These are phyloP conservation scores for Russula lepida DNA, from an alignment of 768 basidiomycete species.

Conservation along the genomic window DNA sequence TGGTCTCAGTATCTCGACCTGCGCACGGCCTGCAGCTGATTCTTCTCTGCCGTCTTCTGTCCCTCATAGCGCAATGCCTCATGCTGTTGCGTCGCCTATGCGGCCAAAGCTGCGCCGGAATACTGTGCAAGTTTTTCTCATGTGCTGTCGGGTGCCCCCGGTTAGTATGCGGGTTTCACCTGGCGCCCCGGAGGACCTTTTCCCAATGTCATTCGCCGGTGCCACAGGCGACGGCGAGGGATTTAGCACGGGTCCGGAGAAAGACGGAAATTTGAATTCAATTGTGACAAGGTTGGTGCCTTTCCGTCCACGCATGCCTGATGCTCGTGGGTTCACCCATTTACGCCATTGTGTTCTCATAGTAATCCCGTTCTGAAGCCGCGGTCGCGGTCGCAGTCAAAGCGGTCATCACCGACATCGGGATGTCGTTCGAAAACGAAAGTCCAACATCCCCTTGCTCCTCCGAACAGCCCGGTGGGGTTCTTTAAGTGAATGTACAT, in stretches of 20 bases:
- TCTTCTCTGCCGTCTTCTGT: conserved; percentile 14
- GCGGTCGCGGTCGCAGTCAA: conserved; percentile 15
- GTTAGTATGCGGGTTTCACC: conserved; percentile 20
- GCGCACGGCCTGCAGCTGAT: conserved; percentile 14
- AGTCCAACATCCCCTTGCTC: conserved; percentile 1
- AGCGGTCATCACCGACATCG: background rate
- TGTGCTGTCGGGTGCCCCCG: conserved; percentile 21
- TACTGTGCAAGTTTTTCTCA: conserved; percentile 20
- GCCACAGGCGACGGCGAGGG: conserved; percentile 4
- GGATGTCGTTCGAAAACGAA: conserved; percentile 14
- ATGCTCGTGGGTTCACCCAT: conserved; percentile 14
- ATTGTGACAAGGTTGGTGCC: conserved; percentile 11
- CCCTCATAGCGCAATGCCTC: conserved; percentile 13
- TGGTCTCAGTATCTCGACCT: conserved; percentile 21
- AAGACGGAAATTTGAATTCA: conserved; percentile 9
- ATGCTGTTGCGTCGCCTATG: conserved; percentile 11
- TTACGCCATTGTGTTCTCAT: background rate
- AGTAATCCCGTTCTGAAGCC: conserved; percentile 16
- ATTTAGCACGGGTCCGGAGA: conserved; percentile 5
- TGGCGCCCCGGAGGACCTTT: conserved; percentile 22
- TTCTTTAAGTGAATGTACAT: conserved; percentile 1
- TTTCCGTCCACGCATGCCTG: background rate
- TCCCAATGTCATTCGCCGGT: conserved; percentile 20
- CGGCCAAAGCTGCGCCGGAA: conserved; percentile 15
- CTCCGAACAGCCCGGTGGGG: conserved; percentile 16